Conservation (phyloP, 805 yeast genomes). For the Debaryomyces castellii region DNA sequence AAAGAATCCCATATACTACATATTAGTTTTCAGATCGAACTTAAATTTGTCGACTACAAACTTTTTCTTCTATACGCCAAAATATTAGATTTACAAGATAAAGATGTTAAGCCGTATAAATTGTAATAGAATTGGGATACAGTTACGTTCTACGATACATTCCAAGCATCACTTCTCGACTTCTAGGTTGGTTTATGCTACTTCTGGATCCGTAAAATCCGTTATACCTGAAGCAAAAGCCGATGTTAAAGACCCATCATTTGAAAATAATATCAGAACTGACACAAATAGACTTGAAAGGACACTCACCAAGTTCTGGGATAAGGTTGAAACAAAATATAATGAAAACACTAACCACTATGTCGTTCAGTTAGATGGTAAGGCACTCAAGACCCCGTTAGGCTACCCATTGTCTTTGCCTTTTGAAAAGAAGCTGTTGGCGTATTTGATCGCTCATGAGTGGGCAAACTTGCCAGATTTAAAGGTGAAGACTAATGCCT, state of each 20-base stretch:
- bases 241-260: constrained; percentile 28
- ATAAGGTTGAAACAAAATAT: constrained; percentile 52
- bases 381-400: constrained; percentile 79
- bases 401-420: constrained; percentile 75
- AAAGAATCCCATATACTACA: background rate
- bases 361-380: constrained; percentile 67
- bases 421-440: constrained; percentile 54
- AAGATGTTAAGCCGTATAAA: background rate
- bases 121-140: background rate
- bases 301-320: constrained; percentile 79
- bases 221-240: constrained; percentile 11
- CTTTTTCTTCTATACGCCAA: background rate
- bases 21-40: background rate
- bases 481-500: constrained; percentile 67
- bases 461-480: constrained; percentile 76
- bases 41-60: background rate
- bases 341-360: constrained; percentile 30
- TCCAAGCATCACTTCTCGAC: background rate
- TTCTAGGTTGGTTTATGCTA: constrained; percentile 9
- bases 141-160: background rate
- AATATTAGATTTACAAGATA: background rate
- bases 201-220: constrained; percentile 15
- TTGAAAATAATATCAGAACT: constrained; percentile 53
- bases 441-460: constrained; percentile 77
- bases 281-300: constrained; percentile 71